phyloP scores from a whole-genome alignment of 495 filamentous ascomycete species.

The Margaritispora aquatica region DNA sequence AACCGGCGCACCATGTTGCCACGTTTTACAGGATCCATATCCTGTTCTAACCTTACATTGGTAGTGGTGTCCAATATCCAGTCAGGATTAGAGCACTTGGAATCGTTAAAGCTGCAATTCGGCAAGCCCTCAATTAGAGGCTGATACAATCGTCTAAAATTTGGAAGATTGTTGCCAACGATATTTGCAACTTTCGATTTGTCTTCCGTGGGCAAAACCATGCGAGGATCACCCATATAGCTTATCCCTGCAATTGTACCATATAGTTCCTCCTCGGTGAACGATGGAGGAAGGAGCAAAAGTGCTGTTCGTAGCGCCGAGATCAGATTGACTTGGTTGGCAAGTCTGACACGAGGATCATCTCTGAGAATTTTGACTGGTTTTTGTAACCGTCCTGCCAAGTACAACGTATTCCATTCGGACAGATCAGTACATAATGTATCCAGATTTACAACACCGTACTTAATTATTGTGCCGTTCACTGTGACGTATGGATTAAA shows the following conservation, averaged over 20 bases:
- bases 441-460: conserved; percentile 88
- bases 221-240: conserved; percentile 91
- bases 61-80: conserved; percentile 61
- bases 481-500: conserved; percentile 95
- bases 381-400: conserved; percentile 92
- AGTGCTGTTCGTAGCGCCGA: conserved; percentile 87
- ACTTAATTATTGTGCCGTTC: conserved; percentile 96
- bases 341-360: conserved; percentile 80
- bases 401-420: conserved; percentile 87
- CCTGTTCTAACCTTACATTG: conserved; percentile 63
- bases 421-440: conserved; percentile 81
- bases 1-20: conserved; percentile 95
- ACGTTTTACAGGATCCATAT: conserved; percentile 83
- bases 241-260: conserved; percentile 83
- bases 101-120: conserved; percentile 76
- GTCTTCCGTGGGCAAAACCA: conserved; percentile 82
- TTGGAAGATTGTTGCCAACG: conserved; percentile 79
- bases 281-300: conserved; percentile 71
- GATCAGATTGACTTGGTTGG: conserved; percentile 91
- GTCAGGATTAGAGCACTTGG: conserved; percentile 48
- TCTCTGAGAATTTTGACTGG: conserved; percentile 96
- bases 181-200: conserved; percentile 92
- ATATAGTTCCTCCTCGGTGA: conserved; percentile 86
- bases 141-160: conserved; percentile 85
- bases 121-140: conserved; percentile 85